These are phyloP conservation scores for Thelonectria olida DNA, from an alignment of 2,329 filamentous ascomycete genomes.

Conservation along the genomic window DNA sequence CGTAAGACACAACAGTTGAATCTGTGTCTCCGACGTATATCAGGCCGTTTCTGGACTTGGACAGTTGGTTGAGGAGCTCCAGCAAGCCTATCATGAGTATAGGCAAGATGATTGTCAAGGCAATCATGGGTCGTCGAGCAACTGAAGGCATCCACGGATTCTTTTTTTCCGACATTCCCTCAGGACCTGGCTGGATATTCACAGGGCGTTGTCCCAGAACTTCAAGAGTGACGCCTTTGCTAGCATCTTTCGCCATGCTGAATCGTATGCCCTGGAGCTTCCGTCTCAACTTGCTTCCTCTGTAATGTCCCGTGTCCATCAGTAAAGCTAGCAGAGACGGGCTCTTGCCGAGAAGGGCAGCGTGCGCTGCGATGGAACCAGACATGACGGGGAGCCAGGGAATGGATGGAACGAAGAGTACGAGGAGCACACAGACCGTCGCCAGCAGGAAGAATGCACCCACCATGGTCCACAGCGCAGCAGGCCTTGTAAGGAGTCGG, in stretches of 20 bases:
- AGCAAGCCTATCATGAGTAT: not conserved
- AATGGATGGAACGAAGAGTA: not conserved
- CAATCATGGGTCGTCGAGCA: not conserved
- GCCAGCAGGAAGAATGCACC: not conserved
- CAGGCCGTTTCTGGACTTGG: not conserved
- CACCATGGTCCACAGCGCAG: not conserved
- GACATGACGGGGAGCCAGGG: constrained; percentile 4
- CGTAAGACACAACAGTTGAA: not conserved
- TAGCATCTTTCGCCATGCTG: not conserved
- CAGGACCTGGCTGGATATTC: not conserved
- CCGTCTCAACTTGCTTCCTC: not conserved
- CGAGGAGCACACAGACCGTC: not conserved
- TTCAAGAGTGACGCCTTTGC: not conserved
- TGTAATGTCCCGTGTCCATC: not conserved
- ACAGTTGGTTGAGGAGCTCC: not conserved
- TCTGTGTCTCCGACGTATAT: not conserved
- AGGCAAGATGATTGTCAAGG: not conserved
- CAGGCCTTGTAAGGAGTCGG: not conserved
- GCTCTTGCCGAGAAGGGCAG: not conserved
- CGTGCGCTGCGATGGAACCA: constrained; percentile 2
- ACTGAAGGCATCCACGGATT: not conserved
- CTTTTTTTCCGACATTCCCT: not conserved
- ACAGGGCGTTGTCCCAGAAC: not conserved
- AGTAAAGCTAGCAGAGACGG: not conserved
- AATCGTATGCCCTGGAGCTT: not conserved